These are phyloP conservation scores for Aphanomyces euteiches DNA, from an alignment of 352 stramenopile genomes.

Conservation along the genomic window DNA sequence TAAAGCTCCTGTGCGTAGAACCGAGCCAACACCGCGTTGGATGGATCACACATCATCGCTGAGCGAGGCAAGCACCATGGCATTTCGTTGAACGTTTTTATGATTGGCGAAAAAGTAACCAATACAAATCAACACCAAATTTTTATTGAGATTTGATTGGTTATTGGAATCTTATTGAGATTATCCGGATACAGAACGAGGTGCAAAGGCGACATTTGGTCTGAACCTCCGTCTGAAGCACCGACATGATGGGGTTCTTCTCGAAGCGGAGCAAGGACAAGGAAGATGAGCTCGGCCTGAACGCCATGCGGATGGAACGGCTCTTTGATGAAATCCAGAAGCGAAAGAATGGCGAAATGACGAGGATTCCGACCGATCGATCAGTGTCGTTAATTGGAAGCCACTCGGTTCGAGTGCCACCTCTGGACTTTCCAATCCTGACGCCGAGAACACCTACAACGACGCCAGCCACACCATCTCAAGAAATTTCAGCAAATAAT, in stretches of 20 bases:
- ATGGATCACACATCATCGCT: too few relatives aligned
- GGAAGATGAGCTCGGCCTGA: constrained; percentile 20
- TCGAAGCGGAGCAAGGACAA: constrained; percentile 24
- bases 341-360: constrained; percentile 23
- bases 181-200: constrained; percentile 13
- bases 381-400: constrained; percentile 10
- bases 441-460: not conserved
- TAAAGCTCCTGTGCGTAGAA: too few relatives aligned
- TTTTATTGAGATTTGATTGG: too few relatives aligned
- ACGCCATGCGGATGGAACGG: constrained; percentile 18
- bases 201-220: not conserved
- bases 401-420: not conserved
- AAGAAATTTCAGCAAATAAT: constrained; percentile 5
- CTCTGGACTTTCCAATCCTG: not conserved
- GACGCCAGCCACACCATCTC: not conserved
- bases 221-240: not conserved
- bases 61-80: too few relatives aligned
- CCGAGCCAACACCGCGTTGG: too few relatives aligned
- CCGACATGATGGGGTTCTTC: constrained; percentile 18
- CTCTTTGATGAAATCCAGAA: constrained; percentile 22
- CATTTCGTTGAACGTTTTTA: too few relatives aligned
- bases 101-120: too few relatives aligned
- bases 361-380: not conserved
- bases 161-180: not conserved
- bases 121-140: too few relatives aligned